Percentiles rank a stretch among this genome's conserved stretches.
Evolutionary conservation across 331 rosid genomes (phyloP).

Genomic region (Acacia concinna): DNA sequence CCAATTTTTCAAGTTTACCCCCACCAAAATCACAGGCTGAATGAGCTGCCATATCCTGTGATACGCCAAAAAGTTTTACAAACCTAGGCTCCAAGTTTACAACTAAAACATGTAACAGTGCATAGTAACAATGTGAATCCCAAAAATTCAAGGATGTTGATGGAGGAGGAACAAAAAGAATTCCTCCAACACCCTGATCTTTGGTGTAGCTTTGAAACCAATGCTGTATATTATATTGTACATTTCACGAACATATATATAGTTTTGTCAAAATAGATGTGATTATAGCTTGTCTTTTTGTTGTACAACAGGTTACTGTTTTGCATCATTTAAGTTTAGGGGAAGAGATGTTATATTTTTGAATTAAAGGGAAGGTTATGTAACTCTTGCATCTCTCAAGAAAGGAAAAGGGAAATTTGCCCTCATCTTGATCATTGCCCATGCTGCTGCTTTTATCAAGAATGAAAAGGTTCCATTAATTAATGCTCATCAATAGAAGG

Average conservation of each 20-base stretch:
- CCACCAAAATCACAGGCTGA: constrained; percentile 97
- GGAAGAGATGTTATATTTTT: background rate
- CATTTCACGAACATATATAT: background rate
- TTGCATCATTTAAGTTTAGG: background rate
- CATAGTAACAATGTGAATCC: background rate
- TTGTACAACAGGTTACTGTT: background rate
- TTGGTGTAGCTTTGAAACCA: background rate
- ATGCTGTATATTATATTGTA: background rate
- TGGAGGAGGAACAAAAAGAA: background rate
- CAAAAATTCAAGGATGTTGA: background rate
- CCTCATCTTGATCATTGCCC: background rate
- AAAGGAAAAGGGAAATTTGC: background rate
- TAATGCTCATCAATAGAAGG: background rate
- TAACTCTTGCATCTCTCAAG: background rate
- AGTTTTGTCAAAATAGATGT: background rate
- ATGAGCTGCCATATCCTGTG: constrained; percentile 98
- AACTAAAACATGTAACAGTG: background rate
- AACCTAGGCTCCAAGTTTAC: constrained; percentile 11
- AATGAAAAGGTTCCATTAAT: background rate
- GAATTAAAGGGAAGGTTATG: background rate
- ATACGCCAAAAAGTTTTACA: background rate
- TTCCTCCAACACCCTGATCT: background rate
- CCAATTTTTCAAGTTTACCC: constrained; percentile 77
- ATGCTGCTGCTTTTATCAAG: background rate
- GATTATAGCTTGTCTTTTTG: background rate